Conservation (phyloP, 805 yeast species). For the Pichia manshurica region DNA sequence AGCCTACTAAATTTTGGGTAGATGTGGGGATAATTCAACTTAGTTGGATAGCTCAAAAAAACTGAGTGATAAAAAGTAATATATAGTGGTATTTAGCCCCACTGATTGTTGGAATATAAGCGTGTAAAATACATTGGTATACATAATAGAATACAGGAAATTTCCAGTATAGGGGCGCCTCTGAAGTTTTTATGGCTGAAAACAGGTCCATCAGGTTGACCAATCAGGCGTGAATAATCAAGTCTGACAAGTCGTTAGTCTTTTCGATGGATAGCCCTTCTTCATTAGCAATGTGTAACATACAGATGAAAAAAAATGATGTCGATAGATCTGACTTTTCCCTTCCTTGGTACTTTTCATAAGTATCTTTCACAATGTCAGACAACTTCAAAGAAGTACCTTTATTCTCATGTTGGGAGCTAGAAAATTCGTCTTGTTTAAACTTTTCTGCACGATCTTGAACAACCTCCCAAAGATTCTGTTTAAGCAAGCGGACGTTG, state of each 20-base stretch:
- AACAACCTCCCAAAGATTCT: slow-evolving; percentile 64
- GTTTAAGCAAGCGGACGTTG: slow-evolving; percentile 66
- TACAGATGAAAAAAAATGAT: slow-evolving; percentile 77
- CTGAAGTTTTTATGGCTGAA: too few relatives aligned
- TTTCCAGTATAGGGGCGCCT: too few relatives aligned
- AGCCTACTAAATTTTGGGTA: too few relatives aligned
- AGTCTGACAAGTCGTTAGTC: slow-evolving; percentile 29
- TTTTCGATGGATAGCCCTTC: slow-evolving; percentile 59
- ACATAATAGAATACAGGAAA: too few relatives aligned
- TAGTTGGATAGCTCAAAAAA: too few relatives aligned
- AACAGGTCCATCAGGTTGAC: too few relatives aligned
- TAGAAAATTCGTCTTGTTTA: not conserved
- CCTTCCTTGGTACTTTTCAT: slow-evolving; percentile 46
- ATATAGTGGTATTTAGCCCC: too few relatives aligned
- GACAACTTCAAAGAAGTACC: slow-evolving; percentile 15
- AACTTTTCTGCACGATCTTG: slow-evolving; percentile 1
- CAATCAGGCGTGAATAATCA: slow-evolving; percentile 12
- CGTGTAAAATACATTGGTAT: too few relatives aligned
- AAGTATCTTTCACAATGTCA: slow-evolving; percentile 23
- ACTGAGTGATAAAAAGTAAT: too few relatives aligned
- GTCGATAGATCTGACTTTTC: slow-evolving; percentile 68
- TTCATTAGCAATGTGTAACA: slow-evolving; percentile 83
- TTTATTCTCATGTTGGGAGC: not conserved
- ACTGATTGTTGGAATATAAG: too few relatives aligned
- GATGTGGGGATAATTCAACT: too few relatives aligned